phyloP scores from a whole-genome alignment of 1,139 yeast species.

The Debaryomyces fabryi region DNA sequence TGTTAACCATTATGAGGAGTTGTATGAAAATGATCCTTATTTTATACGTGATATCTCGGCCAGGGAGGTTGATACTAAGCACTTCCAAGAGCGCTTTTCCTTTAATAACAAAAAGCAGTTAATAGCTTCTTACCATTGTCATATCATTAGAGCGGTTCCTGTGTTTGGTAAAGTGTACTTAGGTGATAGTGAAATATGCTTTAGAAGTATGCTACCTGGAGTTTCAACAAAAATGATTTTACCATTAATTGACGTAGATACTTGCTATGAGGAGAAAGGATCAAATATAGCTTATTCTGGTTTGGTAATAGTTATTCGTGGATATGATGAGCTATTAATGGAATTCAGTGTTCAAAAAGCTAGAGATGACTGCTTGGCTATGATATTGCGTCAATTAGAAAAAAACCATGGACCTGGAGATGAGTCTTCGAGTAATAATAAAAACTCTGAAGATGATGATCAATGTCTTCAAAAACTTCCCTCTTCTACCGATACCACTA shows the following conservation, averaged over 20 bases:
- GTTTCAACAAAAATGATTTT: constrained; percentile 80
- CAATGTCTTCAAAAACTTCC: background rate
- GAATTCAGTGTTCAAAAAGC: constrained; percentile 70
- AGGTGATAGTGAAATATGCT: constrained; percentile 69
- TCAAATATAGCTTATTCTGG: constrained; percentile 56
- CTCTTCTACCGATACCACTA: background rate
- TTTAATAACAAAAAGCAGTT: constrained; percentile 54
- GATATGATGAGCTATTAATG: constrained; percentile 74
- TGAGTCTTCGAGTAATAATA: constrained; percentile 23
- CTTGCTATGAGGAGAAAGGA: constrained; percentile 65
- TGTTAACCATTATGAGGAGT: constrained; percentile 54
- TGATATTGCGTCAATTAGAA: constrained; percentile 56
- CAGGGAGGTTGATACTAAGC: constrained; percentile 46
- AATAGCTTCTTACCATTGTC: constrained; percentile 71
- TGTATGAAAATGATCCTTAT: constrained; percentile 49
- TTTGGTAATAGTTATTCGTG: constrained; percentile 64
- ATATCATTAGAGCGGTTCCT: constrained; percentile 71
- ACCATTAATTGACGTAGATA: constrained; percentile 73
- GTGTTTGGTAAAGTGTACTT: constrained; percentile 81
- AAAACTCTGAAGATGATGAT: background rate
- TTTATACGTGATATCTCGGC: constrained; percentile 47
- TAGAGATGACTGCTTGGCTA: constrained; percentile 72
- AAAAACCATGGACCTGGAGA: constrained; percentile 29
- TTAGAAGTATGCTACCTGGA: constrained; percentile 79
- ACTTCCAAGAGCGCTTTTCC: constrained; percentile 70